phyloP scores from a whole-genome alignment of 75 land plant genomes.

The Gnetum montanum region DNA sequence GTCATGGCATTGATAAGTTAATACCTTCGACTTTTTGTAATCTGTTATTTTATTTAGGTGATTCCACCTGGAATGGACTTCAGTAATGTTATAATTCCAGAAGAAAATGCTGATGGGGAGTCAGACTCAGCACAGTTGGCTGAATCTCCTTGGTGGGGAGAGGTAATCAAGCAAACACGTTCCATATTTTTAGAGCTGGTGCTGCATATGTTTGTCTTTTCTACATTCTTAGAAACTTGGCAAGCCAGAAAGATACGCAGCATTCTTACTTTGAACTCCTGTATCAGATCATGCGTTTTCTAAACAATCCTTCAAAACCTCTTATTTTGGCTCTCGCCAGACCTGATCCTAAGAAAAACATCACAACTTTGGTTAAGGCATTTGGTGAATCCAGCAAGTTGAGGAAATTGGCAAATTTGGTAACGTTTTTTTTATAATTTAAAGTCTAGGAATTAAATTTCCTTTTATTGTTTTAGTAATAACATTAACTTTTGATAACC shows the following conservation, averaged over 20 bases:
- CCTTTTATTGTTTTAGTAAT: slow-evolving; percentile 1
- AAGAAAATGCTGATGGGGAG: slow-evolving; percentile 54
- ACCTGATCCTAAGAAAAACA: slow-evolving; percentile 56
- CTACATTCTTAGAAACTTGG: background rate
- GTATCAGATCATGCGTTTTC: slow-evolving; percentile 66
- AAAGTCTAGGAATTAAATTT: background rate
- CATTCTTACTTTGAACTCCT: background rate
- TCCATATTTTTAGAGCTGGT: too few relatives aligned
- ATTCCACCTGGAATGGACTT: slow-evolving; percentile 96
- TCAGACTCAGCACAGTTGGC: slow-evolving; percentile 34
- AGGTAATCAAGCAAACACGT: slow-evolving; percentile 24
- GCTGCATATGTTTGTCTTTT: background rate
- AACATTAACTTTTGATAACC: background rate
- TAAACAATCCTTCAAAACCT: slow-evolving; percentile 50
- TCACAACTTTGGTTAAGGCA: slow-evolving; percentile 47
- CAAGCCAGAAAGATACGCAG: background rate
- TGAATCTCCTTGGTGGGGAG: slow-evolving; percentile 60
- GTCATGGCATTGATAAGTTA: background rate
- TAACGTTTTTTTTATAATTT: slow-evolving; percentile 6
- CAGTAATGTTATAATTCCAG: slow-evolving; percentile 46
- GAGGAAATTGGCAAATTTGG: slow-evolving; percentile 48
- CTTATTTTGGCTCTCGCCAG: slow-evolving; percentile 56
- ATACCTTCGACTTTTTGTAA: background rate
- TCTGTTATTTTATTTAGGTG: slow-evolving; percentile 25
- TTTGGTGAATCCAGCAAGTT: slow-evolving; percentile 47